Base-by-base conservation (phyloP, 2,329 filamentous ascomycete species). In the Cladophialophora yegresii region DNA sequence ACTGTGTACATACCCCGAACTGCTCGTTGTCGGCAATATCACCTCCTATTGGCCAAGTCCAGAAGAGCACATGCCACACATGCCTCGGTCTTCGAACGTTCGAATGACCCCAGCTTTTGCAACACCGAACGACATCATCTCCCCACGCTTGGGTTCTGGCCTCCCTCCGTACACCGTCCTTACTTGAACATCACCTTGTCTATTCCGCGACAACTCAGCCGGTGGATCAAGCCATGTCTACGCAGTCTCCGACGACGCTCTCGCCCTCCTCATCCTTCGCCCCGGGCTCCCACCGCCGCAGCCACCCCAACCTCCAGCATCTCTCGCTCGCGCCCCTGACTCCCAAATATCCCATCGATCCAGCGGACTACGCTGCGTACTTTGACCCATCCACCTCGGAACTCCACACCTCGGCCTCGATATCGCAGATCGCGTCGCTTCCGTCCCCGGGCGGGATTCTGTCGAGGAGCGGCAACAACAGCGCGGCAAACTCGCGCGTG, bases 281-380 rank as follows among this genome's bases (percentile, higher is more conserved):
- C 9, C 71, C 71, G 1, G 71, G 71, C 30, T 60, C 70, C 2
- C 70, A 71, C 47, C 81, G 82, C 55, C 84, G 85, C 62, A 87
- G 84, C 56, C 83, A 85, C 70, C 84, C 84, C 55, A 85, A 85
- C 66, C 79, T 88, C 58, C 68, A 70, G n/a, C 81, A 85, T 71
- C 80, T 87, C 66, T 86, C 85, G 50, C 79, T 87, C n/a, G 83
- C 85, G 70, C 85, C 85, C 45, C 78, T 88, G 62, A 83, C 81
- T 61, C 78, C 81, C 56, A 80, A 79, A 73, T 84, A 83, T 70
- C 81, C 81, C 22, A 79, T 83, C 71, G 82, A 83, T 43, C 70
- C 66, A 26, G 67, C 72, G 30, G 71, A 71, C 60, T 71, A 74
- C 63, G 75, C 75, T 65, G 69, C 78, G 68, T 71, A 77, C 73